These are phyloP conservation scores for Gypsophila paniculata DNA, from an alignment of 179 eudicot genomes.

Conservation along the genomic window DNA sequence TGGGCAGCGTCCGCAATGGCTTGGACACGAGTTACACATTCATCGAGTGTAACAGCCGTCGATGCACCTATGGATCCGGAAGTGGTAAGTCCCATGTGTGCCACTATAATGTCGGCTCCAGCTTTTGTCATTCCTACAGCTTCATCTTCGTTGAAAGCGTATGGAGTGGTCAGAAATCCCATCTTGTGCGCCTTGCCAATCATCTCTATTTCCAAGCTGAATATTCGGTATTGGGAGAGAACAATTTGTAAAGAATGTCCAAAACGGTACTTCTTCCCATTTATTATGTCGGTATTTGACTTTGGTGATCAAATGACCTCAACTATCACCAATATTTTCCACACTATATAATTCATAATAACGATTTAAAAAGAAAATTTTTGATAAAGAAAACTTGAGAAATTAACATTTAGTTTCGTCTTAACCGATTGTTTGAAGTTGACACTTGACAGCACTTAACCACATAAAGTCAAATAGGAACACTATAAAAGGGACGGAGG, in stretches of 20 bases:
- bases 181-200: constrained; percentile 70
- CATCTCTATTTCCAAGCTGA: constrained; percentile 91
- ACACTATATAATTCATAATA: no score
- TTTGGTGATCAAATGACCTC: no score
- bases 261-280: neutral
- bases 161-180: constrained; percentile 92
- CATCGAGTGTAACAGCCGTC: constrained; percentile 70
- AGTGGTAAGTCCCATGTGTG: constrained; percentile 97
- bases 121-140: constrained; percentile 85
- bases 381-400: no score
- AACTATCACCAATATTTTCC: no score
- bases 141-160: constrained; percentile 83
- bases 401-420: no score
- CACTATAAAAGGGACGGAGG: no score
- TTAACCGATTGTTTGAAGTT: no score
- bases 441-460: no score
- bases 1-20: constrained; percentile 94
- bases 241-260: neutral
- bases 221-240: neutral
- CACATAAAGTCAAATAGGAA: no score
- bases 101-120: constrained; percentile 92
- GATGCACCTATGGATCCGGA: constrained; percentile 94
- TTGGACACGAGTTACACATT: constrained; percentile 79
- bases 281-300: neutral
- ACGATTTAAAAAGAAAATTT: no score